Conservation (phyloP, 2,329 filamentous ascomycete genomes). For the Diaporthe helianthi region DNA sequence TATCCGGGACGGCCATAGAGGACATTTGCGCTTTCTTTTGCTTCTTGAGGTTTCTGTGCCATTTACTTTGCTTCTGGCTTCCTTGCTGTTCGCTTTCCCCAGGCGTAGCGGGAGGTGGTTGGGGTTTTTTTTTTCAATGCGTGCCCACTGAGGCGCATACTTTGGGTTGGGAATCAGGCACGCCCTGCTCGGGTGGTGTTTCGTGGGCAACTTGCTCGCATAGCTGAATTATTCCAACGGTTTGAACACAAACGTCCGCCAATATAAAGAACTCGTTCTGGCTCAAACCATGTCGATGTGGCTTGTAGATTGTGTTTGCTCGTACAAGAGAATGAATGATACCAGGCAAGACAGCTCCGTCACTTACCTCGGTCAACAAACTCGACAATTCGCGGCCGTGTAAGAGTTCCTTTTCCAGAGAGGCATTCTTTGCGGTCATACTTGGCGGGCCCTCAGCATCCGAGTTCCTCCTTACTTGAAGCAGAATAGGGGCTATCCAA, state of each 20-base stretch:
- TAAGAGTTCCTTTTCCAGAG: too few species aligned
- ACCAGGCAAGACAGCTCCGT: neutral
- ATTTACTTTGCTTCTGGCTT: constrained; percentile 21
- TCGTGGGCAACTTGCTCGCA: constrained; percentile 19
- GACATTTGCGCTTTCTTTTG: constrained; percentile 3
- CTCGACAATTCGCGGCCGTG: neutral
- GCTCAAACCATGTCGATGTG: neutral
- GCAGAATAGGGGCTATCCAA: neutral
- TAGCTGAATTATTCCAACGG: constrained; percentile 18
- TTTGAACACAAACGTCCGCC: neutral
- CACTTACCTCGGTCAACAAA: neutral
- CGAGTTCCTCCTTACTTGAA: neutral
- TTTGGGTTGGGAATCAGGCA: constrained; percentile 20
- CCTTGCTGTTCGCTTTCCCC: neutral
- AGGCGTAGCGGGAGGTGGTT: constrained; percentile 3
- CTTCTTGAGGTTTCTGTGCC: constrained; percentile 9
- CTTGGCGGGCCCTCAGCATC: neutral
- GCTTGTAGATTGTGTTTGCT: neutral
- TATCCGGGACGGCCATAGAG: constrained; percentile 7
- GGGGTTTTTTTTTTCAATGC: constrained; percentile 16
- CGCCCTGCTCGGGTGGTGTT: constrained; percentile 12
- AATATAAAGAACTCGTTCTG: neutral
- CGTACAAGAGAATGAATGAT: neutral
- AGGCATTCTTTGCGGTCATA: neutral
- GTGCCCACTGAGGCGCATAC: neutral